These are phyloP conservation scores for Xanthoconium separans DNA, from an alignment of 1,284 basidiomycete species.

Conservation along the genomic window DNA sequence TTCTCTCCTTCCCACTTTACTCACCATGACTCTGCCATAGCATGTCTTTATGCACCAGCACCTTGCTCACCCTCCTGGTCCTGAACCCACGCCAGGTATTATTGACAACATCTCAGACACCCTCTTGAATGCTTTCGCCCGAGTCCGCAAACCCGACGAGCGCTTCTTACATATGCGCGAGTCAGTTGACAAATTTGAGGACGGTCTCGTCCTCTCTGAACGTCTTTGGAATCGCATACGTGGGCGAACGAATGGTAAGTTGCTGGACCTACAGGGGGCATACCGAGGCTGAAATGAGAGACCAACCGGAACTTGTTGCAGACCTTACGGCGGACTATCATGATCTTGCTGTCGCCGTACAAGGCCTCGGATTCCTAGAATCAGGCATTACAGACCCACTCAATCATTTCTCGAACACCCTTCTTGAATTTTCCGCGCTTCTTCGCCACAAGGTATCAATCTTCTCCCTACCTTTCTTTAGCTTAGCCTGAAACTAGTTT, in stretches of 20 bases:
- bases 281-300: slow-evolving; percentile 81
- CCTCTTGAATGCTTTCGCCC: slow-evolving; percentile 91
- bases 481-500: slow-evolving; percentile 4
- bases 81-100: slow-evolving; percentile 76
- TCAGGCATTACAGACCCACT: slow-evolving; percentile 96
- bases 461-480: not conserved
- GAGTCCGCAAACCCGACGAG: slow-evolving; percentile 95
- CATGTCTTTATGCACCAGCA: slow-evolving; percentile 96
- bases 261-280: slow-evolving; percentile 28
- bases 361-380: slow-evolving; percentile 96
- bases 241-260: slow-evolving; percentile 83
- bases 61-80: slow-evolving; percentile 81
- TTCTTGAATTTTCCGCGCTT: slow-evolving; percentile 88
- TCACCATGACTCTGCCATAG: slow-evolving; percentile 40
- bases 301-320: slow-evolving; percentile 73
- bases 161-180: slow-evolving; percentile 92
- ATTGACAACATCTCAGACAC: slow-evolving; percentile 96
- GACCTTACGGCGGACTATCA: slow-evolving; percentile 97
- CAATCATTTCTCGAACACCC: slow-evolving; percentile 93
- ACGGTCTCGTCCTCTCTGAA: slow-evolving; percentile 80
- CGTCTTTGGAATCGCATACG: slow-evolving; percentile 76
- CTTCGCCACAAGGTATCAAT: slow-evolving; percentile 71
- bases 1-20: not conserved
- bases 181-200: slow-evolving; percentile 92
- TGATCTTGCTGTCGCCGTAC: slow-evolving; percentile 92